Base-by-base conservation (phyloP, 352 stramenopile genomes). In the Globisporangium acanthophoron region DNA sequence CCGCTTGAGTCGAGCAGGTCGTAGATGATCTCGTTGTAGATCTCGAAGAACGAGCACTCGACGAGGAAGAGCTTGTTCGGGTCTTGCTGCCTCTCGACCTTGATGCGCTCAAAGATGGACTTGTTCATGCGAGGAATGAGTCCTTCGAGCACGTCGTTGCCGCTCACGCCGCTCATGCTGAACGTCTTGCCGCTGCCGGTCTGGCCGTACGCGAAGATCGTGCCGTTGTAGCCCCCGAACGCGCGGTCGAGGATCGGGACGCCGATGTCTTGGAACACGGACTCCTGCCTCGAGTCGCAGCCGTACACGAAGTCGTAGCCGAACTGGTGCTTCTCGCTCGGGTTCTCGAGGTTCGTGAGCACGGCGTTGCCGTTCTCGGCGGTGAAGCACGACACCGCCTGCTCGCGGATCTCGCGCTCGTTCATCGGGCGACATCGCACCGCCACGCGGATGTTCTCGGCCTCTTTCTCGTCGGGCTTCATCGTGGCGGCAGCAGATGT, bases 11-110 rank as follows among this genome's bases (percentile, higher is more conserved):
- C 79, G 9, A 98, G 76, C 47, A 98, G 70, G 65, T 98, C 94
- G 61, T 95, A 97, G 56, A 98, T 97, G 48, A 93, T 93, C 69
- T 98, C 94, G 59, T 98, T 98, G 75, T 98, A 98, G 50, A 98
- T 98, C 64, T 98, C 94, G 59, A 98, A 93, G 73, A 96, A 98
- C 15, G 90, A 97, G 39, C 83, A 95, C 55, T 94, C 85, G 21
- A 98, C 83, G 8, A 97, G 68, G 61, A 94, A 98, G 43, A 81
- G 70, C 24, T 90, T 96, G 54, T 88, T 80, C 3, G 76, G 74
- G 56, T 81, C 71, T 29, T 86, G 78, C 5, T 61, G 72, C 27
- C 86, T 85, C 29, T 88, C 83, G 9, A 66, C 68, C 8, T 71
- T 58, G 33, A 97, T 78, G 27, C 88, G 76, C 35, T 95, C 78